Percentiles rank a stretch among this genome's conserved stretches.
Evolutionary conservation across 106 monocot genomes (phyloP).

Genomic region (Acorus gramineus): DNA sequence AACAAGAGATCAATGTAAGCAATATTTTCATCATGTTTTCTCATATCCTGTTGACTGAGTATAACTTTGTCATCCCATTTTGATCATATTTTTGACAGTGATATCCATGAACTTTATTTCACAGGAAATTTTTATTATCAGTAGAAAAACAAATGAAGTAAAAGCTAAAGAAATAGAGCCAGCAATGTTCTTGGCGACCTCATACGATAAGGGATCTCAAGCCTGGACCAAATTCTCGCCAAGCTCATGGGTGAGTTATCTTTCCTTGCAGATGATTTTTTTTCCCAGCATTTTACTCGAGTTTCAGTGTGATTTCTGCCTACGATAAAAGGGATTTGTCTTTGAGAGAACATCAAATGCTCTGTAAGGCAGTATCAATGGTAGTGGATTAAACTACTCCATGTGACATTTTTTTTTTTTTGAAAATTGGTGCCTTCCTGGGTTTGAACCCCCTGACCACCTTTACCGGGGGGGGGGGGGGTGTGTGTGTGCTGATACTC

Average conservation of each 20-base stretch:
- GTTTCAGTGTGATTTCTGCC: too few species aligned
- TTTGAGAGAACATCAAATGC: too few species aligned
- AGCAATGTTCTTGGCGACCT: slow-evolving; percentile 82
- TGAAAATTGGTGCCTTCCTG: too few species aligned
- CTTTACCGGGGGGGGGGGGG: too few species aligned
- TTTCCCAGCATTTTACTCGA: too few species aligned
- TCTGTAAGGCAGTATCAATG: background rate
- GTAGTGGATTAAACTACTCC: background rate
- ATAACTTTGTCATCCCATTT: too few species aligned
- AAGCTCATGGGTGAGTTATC: slow-evolving; percentile 42
- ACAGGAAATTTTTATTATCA: slow-evolving; percentile 58
- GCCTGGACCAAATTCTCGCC: slow-evolving; percentile 84
- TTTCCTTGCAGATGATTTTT: background rate
- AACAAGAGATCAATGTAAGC: slow-evolving; percentile 66
- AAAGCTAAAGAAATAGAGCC: slow-evolving; percentile 39
- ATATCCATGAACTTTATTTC: background rate
- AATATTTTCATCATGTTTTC: background rate
- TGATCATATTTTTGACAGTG: too few species aligned
- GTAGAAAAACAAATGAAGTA: slow-evolving; percentile 58
- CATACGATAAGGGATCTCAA: slow-evolving; percentile 81
- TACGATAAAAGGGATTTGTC: too few species aligned
- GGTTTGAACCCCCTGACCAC: too few species aligned
- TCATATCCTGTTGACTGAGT: too few species aligned
- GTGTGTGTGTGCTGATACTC: too few species aligned
- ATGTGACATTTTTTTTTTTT: background rate